Evolutionary conservation across 2,329 filamentous ascomycete species (phyloP), one percentile per base, ranked within the genome.

Genomic region (Thelonectria olida): DNA sequence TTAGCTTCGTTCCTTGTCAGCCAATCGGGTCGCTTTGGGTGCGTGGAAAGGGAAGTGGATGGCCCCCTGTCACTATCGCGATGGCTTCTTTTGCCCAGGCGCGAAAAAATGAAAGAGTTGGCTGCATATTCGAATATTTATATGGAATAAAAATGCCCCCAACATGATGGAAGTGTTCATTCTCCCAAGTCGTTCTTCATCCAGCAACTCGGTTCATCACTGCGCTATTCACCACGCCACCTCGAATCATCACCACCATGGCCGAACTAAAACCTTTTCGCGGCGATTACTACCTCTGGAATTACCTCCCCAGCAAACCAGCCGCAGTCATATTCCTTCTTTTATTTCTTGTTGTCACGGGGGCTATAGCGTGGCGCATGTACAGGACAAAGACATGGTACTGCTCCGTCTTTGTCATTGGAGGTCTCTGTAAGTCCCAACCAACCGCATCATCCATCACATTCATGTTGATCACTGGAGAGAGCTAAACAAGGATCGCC

Each of bases 281-380:
- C 12, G 52, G 52, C n/a, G 52, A 27, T 10, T 54, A 54, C 15
- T 47, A 54, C 41, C 52, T 47, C 27, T 54, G 52, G 41, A 45
- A 36, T 2, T 54, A 54, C 39, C 19, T 47, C 7, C 41, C 41
- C 6, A 47, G 20, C 22, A 34, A n/a, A 15, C 9, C 27, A 1
- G 39, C 41, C 6, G 52, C 52, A 7, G n/a, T 38, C 5, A 45
- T 54, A 12, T 54, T 54, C 15, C 27, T 38, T 5, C 7, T 47
- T 7, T 8, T 54, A 12, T 54, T 47, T 13, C 41, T 54, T 6
- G 12, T 27, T 36, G 9, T n/a, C 5, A 45, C 41, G 4, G 25
- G 13, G 5, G 39, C 19, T 6, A 17, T 45, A 5, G 25, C 39
- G 2, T 54, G 41, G 52, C 19, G 41, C 13, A 44, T 47, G 13